phyloP scores from a whole-genome alignment of 2,329 filamentous ascomycete genomes.

The Diaporthe amygdali region DNA sequence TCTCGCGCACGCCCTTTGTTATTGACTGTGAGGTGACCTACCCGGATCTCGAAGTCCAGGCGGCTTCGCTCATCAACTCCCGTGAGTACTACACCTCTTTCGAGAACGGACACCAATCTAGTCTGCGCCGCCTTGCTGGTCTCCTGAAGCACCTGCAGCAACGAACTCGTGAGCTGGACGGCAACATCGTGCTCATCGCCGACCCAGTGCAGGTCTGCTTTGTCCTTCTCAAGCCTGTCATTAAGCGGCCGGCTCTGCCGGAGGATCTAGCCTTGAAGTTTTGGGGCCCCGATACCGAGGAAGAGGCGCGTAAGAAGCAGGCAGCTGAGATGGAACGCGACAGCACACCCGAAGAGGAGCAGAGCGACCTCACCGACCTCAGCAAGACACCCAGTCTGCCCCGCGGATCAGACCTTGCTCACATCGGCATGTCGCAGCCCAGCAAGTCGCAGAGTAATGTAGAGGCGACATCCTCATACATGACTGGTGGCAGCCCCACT shows the following conservation, averaged over 20 bases:
- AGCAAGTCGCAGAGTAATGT: background rate
- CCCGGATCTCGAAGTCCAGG: background rate
- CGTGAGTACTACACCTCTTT: background rate
- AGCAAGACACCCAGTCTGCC: constrained; percentile 9
- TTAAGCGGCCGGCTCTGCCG: background rate
- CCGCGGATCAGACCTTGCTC: background rate
- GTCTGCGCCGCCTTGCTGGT: constrained; percentile 5
- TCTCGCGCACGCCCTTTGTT: constrained; percentile 19
- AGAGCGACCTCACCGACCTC: constrained; percentile 6
- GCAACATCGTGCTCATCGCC: background rate
- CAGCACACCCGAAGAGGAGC: background rate
- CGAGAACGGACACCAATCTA: background rate
- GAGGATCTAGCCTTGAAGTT: constrained; percentile 2
- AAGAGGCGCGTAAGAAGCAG: background rate
- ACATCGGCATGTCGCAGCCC: background rate
- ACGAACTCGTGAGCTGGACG: constrained; percentile 9
- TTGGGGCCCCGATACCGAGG: constrained; percentile 3
- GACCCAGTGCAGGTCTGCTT: constrained; percentile 12
- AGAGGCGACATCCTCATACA: background rate
- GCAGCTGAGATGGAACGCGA: background rate
- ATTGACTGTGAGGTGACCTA: background rate
- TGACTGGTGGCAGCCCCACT: background rate
- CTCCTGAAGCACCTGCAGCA: background rate
- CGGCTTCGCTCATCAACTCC: background rate
- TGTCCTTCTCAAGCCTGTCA: background rate